Evolutionary conservation across 2,329 filamentous ascomycete genomes (phyloP).

Genomic region (Alternaria consortialis): DNA sequence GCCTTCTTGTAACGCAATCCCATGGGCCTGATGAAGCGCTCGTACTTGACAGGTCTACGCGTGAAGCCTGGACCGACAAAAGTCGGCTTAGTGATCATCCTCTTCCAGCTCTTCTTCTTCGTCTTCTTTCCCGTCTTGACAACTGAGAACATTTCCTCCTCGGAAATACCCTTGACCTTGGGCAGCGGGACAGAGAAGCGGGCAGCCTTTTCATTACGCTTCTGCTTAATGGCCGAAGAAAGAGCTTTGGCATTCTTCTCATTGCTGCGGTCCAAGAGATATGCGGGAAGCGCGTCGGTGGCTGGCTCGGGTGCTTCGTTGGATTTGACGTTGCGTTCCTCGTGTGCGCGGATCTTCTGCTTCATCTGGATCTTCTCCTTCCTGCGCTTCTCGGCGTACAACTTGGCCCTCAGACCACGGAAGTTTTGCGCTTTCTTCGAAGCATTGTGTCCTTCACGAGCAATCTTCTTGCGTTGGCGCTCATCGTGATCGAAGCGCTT

Average conservation of each 20-base stretch:
- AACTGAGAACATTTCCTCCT: slow-evolving; percentile 97
- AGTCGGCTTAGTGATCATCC: slow-evolving; percentile 80
- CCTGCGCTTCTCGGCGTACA: slow-evolving; percentile 81
- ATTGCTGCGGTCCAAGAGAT: slow-evolving; percentile 86
- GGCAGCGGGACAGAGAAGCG: slow-evolving; percentile 92
- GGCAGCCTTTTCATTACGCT: slow-evolving; percentile 86
- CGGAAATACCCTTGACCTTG: slow-evolving; percentile 90
- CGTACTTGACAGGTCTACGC: slow-evolving; percentile 81
- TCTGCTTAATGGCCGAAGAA: slow-evolving; percentile 91
- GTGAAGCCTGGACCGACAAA: slow-evolving; percentile 95
- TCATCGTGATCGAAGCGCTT: slow-evolving; percentile 82
- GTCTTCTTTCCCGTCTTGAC: slow-evolving; percentile 90
- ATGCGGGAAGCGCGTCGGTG: slow-evolving; percentile 84
- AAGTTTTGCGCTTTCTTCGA: slow-evolving; percentile 93
- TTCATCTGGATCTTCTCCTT: slow-evolving; percentile 72
- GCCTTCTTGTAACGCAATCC: slow-evolving; percentile 82
- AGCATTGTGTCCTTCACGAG: slow-evolving; percentile 87
- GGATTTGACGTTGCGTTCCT: slow-evolving; percentile 95
- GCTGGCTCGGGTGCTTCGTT: slow-evolving; percentile 79
- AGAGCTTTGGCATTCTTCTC: slow-evolving; percentile 77
- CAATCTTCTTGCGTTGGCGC: slow-evolving; percentile 82
- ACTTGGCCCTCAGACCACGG: slow-evolving; percentile 88
- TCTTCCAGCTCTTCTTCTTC: slow-evolving; percentile 81
- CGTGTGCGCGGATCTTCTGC: slow-evolving; percentile 78
- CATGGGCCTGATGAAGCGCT: slow-evolving; percentile 58